Conservation (phyloP, 495 filamentous ascomycete genomes). For the Rhizodiscina lignyota region DNA sequence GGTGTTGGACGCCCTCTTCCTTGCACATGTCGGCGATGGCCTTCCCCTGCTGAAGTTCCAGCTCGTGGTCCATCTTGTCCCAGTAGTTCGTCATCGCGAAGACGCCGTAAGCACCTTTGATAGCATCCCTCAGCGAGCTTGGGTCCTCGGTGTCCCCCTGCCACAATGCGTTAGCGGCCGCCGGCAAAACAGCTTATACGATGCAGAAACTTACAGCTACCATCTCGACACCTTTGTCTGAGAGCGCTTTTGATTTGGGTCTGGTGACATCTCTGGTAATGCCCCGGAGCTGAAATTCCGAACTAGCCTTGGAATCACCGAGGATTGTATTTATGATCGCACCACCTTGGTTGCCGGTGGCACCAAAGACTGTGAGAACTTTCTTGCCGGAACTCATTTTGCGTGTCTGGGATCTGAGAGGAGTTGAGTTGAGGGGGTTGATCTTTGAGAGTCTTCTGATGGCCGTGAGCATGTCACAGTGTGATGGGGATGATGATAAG, state of each 20-base stretch:
- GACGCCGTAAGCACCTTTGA: slow-evolving; percentile 19
- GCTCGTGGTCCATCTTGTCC: slow-evolving; percentile 12
- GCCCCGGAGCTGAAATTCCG: slow-evolving; percentile 34
- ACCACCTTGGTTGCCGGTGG: slow-evolving; percentile 45
- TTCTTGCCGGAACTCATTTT: too few relatives aligned
- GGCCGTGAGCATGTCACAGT: too few relatives aligned
- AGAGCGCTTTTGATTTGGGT: slow-evolving; percentile 24
- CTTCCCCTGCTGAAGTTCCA: slow-evolving; percentile 21
- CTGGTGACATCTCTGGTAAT: slow-evolving; percentile 36
- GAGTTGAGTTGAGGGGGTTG: too few relatives aligned
- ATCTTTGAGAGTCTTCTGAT: too few relatives aligned
- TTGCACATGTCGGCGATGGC: slow-evolving; percentile 22
- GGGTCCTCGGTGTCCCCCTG: slow-evolving; percentile 21
- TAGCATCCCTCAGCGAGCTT: slow-evolving; percentile 13
- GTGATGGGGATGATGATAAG: too few relatives aligned
- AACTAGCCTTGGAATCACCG: slow-evolving; percentile 27
- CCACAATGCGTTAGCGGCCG: too few relatives aligned
- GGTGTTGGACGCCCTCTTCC: slow-evolving; percentile 18
- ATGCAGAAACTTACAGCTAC: slow-evolving; percentile 9
- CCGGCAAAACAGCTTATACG: not conserved
- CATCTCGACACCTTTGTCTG: slow-evolving; percentile 25
- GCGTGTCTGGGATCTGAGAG: too few relatives aligned
- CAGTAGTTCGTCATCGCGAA: slow-evolving; percentile 24
- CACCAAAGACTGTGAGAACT: slow-evolving; percentile 41
- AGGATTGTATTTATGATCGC: slow-evolving; percentile 38